Conservation (phyloP, 805 yeast genomes). For the Pichia sporocuriosa region DNA sequence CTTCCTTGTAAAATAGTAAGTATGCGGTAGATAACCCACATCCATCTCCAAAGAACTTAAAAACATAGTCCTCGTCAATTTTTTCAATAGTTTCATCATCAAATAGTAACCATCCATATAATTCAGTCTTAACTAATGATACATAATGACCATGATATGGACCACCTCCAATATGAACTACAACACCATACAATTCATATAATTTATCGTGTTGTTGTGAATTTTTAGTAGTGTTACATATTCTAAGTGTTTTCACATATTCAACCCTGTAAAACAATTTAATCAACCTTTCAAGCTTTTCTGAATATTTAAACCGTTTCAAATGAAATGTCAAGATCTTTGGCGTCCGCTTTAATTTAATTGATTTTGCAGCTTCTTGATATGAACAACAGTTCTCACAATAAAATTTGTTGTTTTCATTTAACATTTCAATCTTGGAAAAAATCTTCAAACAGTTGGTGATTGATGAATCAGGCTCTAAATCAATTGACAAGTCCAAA, state of each 20-base stretch:
- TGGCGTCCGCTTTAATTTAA: conserved; percentile 73
- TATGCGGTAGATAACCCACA: conserved; percentile 90
- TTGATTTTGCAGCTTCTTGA: conserved; percentile 90
- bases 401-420: conserved; percentile 83
- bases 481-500: conserved; percentile 78
- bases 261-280: conserved; percentile 81
- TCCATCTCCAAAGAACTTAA: conserved; percentile 81
- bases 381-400: conserved; percentile 86
- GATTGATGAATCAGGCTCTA: conserved; percentile 66
- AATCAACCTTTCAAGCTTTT: conserved; percentile 69
- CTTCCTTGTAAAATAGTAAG: conserved; percentile 70
- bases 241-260: conserved; percentile 67
- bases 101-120: conserved; percentile 82
- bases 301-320: conserved; percentile 89
- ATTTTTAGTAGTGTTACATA: conserved; percentile 62
- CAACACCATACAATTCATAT: conserved; percentile 79
- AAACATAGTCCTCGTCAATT: conserved; percentile 76
- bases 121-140: conserved; percentile 69
- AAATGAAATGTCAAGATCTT: conserved; percentile 74
- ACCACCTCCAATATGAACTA: conserved; percentile 95
- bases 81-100: conserved; percentile 94
- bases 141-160: conserved; percentile 98
- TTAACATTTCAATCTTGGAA: conserved; percentile 77
- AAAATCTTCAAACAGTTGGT: conserved; percentile 77
- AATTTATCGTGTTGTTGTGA: conserved; percentile 45